phyloP scores from a whole-genome alignment of 192 early-diverging fungal species.

The Phlyctochytrium arcticum region DNA sequence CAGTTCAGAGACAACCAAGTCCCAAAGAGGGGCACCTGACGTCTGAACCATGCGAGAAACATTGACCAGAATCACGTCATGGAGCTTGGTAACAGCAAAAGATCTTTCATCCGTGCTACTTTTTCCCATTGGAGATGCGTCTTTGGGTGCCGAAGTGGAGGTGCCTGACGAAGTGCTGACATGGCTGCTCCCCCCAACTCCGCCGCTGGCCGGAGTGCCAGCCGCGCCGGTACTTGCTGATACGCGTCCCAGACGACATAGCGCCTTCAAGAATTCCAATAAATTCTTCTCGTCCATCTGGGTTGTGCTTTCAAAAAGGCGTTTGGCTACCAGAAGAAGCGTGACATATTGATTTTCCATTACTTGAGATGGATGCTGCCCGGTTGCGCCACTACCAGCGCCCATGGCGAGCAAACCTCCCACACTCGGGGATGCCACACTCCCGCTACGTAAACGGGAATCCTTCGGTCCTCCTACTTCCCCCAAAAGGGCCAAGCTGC shows the following conservation, averaged over 20 bases:
- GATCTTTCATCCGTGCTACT: slow-evolving; percentile 69
- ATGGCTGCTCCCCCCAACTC: no score
- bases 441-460: slow-evolving; percentile 10
- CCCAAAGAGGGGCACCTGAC: slow-evolving; percentile 49
- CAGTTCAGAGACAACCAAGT: slow-evolving; percentile 63
- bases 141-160: slow-evolving; percentile 24
- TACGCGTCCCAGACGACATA: slow-evolving; percentile 56
- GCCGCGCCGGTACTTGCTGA: slow-evolving; percentile 36
- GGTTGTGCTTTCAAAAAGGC: slow-evolving; percentile 67
- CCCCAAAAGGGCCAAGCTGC: slow-evolving; percentile 16
- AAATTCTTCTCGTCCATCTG: slow-evolving; percentile 57
- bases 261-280: slow-evolving; percentile 58
- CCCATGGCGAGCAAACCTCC: no score
- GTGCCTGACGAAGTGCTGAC: slow-evolving; percentile 10
- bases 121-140: slow-evolving; percentile 28
- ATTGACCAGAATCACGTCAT: slow-evolving; percentile 58
- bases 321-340: slow-evolving; percentile 38
- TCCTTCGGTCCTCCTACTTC: slow-evolving; percentile 27
- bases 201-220: no score
- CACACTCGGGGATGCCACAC: not conserved
- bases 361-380: not conserved
- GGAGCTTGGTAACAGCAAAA: slow-evolving; percentile 73
- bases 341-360: slow-evolving; percentile 31
- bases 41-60: slow-evolving; percentile 33
- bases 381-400: no score